Evolutionary conservation across 2,329 filamentous ascomycete genomes (phyloP).

Genomic region (Ascochyta pisi): DNA sequence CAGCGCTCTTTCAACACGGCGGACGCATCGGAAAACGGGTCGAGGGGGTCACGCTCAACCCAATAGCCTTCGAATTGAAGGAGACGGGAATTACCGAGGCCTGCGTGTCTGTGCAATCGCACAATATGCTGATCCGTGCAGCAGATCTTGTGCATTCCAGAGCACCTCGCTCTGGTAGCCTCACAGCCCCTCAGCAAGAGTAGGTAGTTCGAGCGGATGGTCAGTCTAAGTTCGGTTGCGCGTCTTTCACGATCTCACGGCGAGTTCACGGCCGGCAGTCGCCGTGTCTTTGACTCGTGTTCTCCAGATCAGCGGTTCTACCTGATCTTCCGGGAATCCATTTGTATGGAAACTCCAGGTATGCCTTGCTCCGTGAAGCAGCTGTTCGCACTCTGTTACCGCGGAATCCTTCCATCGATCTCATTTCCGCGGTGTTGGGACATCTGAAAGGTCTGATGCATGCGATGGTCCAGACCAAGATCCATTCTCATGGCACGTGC

Average conservation of each 20-base stretch:
- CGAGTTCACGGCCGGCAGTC: slow-evolving; percentile 16
- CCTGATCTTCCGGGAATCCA: not conserved
- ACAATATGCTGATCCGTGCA: not conserved
- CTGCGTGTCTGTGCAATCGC: slow-evolving; percentile 6
- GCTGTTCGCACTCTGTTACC: not conserved
- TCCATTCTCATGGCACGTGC: slow-evolving; percentile 11
- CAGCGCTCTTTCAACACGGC: not conserved
- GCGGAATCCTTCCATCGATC: not conserved
- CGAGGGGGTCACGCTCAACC: not conserved
- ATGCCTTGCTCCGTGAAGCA: not conserved
- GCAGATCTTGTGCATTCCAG: slow-evolving; percentile 1
- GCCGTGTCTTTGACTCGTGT: slow-evolving; percentile 4
- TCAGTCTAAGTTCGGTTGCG: not conserved
- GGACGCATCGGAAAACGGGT: not conserved
- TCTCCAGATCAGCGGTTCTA: slow-evolving; percentile 3
- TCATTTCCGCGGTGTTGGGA: slow-evolving; percentile 1
- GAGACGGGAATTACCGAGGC: not conserved
- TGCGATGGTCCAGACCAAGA: slow-evolving; percentile 10
- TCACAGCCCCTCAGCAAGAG: not conserved
- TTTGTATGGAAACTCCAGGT: not conserved
- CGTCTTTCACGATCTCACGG: slow-evolving; percentile 1
- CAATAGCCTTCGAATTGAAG: not conserved
- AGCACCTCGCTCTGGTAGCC: not conserved
- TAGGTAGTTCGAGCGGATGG: not conserved
- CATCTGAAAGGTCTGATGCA: not conserved